A percentile compares a stretch with the other conserved stretches of the same genome.
These are phyloP conservation scores for Penicillium sclerotiorum DNA, from an alignment of 2,329 filamentous ascomycete species.

Conservation along the genomic window DNA sequence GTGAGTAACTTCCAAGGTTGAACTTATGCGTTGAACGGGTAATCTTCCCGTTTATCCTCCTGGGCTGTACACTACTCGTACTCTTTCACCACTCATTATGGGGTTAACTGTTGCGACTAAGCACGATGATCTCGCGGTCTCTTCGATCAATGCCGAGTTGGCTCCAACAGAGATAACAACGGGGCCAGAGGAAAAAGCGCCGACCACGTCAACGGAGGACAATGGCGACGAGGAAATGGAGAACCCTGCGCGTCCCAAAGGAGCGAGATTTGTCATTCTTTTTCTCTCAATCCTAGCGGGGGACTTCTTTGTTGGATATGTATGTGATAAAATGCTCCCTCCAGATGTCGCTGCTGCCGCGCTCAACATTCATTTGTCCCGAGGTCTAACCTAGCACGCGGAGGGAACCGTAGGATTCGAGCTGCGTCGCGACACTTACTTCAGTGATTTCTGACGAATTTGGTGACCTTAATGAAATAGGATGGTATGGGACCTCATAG, in stretches of 20 bases:
- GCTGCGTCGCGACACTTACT: background rate
- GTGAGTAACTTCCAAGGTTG: too few species aligned
- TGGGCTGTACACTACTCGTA: background rate
- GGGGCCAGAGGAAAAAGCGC: background rate
- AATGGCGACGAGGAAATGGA: background rate
- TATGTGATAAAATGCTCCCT: slow-evolving; percentile 3
- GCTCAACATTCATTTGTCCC: background rate
- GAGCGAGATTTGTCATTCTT: slow-evolving; percentile 3
- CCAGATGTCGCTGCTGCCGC: background rate
- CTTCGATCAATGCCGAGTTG: background rate
- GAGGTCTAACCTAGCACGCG: background rate
- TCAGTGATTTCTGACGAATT: slow-evolving; percentile 1
- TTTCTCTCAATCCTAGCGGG: slow-evolving; percentile 3
- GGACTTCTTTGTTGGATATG: slow-evolving; percentile 8
- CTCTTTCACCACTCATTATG: slow-evolving; percentile 4
- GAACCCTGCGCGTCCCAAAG: slow-evolving; percentile 1
- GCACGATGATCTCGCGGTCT: background rate
- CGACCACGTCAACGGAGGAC: background rate
- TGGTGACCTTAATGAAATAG: background rate
- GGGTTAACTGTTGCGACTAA: background rate
- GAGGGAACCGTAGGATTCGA: background rate
- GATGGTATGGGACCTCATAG: slow-evolving; percentile 7
- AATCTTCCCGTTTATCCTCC: too few species aligned
- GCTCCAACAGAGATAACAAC: background rate
- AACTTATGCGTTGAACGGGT: background rate